Percentiles rank a stretch among this genome's conserved stretches.
Conservation (phyloP, 1,284 basidiomycete genomes). For the Phellinidium pouzarii region DNA sequence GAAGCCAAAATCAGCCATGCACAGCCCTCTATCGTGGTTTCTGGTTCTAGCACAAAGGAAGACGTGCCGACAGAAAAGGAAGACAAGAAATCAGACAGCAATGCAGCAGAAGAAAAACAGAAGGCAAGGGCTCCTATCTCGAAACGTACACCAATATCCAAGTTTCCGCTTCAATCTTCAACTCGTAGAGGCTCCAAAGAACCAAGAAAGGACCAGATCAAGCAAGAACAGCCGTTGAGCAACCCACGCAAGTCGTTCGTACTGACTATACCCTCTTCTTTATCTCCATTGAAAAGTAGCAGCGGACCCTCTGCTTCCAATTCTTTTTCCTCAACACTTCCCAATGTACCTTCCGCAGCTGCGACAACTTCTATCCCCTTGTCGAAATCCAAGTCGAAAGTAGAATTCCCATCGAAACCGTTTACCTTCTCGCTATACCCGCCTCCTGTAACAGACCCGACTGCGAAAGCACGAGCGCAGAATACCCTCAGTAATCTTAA, state of each 20-base stretch:
- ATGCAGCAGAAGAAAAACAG: not conserved
- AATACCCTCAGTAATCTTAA: conserved; percentile 12
- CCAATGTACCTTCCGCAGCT: too few relatives aligned
- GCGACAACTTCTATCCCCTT: not conserved
- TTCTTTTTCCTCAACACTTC: not conserved
- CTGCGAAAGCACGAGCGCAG: conserved; percentile 7
- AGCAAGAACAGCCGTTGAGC: not conserved
- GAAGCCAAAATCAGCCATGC: not conserved
- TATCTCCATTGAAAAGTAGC: conserved; percentile 11
- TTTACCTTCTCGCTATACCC: conserved; percentile 15
- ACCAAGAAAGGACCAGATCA: not conserved
- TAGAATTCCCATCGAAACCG: not conserved
- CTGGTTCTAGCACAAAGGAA: not conserved
- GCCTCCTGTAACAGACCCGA: conserved; percentile 10
- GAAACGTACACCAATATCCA: too few relatives aligned
- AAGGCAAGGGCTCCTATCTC: too few relatives aligned
- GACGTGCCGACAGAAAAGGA: not conserved
- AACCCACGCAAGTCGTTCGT: conserved; percentile 14
- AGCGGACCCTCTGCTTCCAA: not conserved
- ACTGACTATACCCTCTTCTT: conserved; percentile 17
- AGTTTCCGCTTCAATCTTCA: not conserved
- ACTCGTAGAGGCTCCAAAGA: not conserved
- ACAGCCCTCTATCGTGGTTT: not conserved
- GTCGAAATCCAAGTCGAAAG: not conserved
- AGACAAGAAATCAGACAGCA: not conserved